Evolutionary conservation across 2,329 filamentous ascomycete species (phyloP).

Genomic region (Aspergillus niger): DNA sequence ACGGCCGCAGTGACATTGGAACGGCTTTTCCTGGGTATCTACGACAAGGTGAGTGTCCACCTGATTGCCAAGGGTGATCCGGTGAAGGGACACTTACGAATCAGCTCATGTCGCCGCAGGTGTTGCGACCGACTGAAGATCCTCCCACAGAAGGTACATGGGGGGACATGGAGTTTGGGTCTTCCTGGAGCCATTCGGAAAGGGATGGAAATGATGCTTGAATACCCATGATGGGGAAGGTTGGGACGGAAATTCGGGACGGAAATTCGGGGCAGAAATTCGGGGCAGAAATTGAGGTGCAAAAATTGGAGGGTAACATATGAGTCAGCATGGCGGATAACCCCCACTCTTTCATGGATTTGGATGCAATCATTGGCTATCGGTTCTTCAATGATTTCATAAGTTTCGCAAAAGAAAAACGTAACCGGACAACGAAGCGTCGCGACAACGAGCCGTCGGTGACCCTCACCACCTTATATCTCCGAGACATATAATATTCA

Average conservation of each 20-base stretch:
- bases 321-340: background rate
- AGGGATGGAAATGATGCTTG: background rate
- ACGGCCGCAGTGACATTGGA: constrained; percentile 13
- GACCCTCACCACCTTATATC: no score
- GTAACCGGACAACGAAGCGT: no score
- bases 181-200: background rate
- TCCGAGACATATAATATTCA: no score
- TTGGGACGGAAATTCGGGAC: background rate
- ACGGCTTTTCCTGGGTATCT: constrained; percentile 41
- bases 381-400: no score
- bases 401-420: no score
- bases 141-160: constrained; percentile 34
- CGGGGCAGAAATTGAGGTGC: background rate
- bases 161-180: background rate
- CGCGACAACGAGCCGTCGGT: no score
- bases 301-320: background rate
- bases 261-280: background rate
- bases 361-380: no score
- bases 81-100: constrained; percentile 11
- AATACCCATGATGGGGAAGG: background rate
- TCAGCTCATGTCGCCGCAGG: constrained; percentile 33
- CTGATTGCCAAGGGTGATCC: background rate
- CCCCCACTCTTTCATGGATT: background rate
- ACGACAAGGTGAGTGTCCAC: background rate
- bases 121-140: constrained; percentile 38